These are phyloP conservation scores for Myxozyma monticola DNA, from an alignment of 805 yeast species.

Conservation along the genomic window DNA sequence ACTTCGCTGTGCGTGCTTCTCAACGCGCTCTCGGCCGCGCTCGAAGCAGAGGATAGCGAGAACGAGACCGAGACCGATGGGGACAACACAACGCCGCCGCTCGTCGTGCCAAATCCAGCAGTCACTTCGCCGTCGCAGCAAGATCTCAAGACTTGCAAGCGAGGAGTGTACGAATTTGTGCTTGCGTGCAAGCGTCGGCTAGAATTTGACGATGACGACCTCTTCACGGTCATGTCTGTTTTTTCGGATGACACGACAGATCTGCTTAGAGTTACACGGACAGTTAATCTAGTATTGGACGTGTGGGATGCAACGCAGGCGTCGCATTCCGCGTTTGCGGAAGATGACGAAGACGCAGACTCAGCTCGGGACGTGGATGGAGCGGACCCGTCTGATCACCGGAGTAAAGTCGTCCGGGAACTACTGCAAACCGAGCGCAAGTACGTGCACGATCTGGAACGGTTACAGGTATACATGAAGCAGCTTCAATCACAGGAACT, in stretches of 20 bases:
- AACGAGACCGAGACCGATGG: conserved; percentile 1
- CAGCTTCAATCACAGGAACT: conserved; percentile 66
- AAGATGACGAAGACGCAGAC: background rate
- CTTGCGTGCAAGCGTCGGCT: conserved; percentile 79
- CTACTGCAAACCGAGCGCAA: conserved; percentile 86
- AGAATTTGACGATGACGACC: conserved; percentile 66
- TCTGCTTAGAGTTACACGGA: conserved; percentile 69
- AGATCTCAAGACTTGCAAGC: conserved; percentile 81
- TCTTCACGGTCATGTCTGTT: conserved; percentile 88
- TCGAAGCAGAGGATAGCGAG: conserved; percentile 45
- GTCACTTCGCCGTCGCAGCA: conserved; percentile 62
- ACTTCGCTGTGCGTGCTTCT: conserved; percentile 85
- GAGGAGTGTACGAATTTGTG: conserved; percentile 85
- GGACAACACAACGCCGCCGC: background rate
- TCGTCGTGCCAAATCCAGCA: conserved; percentile 16
- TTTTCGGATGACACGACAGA: conserved; percentile 80
- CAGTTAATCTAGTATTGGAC: conserved; percentile 65
- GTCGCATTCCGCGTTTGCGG: background rate
- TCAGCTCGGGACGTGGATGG: conserved; percentile 1
- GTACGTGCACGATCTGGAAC: conserved; percentile 87
- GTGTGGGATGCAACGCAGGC: conserved; percentile 34
- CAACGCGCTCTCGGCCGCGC: conserved; percentile 58
- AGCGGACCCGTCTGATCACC: conserved; percentile 47
- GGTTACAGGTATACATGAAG: conserved; percentile 59
- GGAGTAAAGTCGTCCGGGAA: conserved; percentile 80